Percentiles rank a stretch among this genome's conserved stretches.
These are phyloP conservation scores for Neonectria magnoliae DNA, from an alignment of 2,329 filamentous ascomycete genomes.

Conservation along the genomic window DNA sequence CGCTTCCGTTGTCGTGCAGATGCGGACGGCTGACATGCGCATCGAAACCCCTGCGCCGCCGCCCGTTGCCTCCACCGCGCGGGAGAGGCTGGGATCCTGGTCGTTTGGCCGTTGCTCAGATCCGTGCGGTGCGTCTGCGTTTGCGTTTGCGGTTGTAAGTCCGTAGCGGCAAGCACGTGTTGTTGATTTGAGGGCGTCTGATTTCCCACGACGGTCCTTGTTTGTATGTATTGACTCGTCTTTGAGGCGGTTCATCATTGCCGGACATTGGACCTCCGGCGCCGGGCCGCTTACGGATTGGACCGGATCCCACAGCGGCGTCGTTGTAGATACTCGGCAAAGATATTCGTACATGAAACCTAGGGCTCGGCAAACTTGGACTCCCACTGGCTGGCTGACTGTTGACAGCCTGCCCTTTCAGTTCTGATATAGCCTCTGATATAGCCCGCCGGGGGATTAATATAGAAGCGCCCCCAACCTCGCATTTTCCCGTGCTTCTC, in stretches of 20 bases:
- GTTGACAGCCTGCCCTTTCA: background rate
- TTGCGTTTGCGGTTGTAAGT: background rate
- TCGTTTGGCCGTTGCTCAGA: conserved; percentile 18
- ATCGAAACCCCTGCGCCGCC: conserved; percentile 12
- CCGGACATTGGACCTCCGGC: conserved; percentile 10
- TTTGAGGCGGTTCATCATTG: background rate
- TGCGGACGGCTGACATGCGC: conserved; percentile 20
- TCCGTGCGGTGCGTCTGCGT: conserved; percentile 14
- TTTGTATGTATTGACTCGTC: background rate
- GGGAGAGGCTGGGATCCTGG: conserved; percentile 14
- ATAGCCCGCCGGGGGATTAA: conserved; percentile 1
- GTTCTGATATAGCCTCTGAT: conserved; percentile 5
- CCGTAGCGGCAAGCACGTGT: background rate
- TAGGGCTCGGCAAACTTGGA: conserved; percentile 8
- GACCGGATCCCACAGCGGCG: conserved; percentile 14
- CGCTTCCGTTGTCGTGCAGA: conserved; percentile 31
- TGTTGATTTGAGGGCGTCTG: background rate
- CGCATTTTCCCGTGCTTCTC: background rate
- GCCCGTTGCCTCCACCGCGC: conserved; percentile 15
- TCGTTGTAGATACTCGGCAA: conserved; percentile 11
- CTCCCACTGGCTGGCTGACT: background rate
- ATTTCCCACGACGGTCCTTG: background rate
- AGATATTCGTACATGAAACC: conserved; percentile 1
- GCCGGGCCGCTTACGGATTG: conserved; percentile 19
- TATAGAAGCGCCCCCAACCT: background rate